phyloP scores from a whole-genome alignment of 1,284 basidiomycete species.

The Trichosporon asahii region DNA sequence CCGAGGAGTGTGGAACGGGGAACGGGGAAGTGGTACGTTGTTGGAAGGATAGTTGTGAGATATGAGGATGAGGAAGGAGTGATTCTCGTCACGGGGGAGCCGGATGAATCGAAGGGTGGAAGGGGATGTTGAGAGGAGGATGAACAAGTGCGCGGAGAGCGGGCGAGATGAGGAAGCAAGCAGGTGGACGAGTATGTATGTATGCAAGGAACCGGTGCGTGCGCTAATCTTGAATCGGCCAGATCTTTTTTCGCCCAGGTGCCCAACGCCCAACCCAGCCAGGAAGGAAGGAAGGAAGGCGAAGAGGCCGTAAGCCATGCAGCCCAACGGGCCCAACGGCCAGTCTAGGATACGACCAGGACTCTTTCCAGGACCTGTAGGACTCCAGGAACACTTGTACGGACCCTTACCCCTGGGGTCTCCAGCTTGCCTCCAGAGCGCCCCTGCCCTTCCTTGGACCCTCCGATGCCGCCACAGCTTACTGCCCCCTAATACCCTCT shows the following conservation, averaged over 20 bases:
- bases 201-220: neutral
- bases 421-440: neutral
- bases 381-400: neutral
- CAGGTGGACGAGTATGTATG: neutral
- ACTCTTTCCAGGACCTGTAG: neutral
- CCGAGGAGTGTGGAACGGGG: neutral
- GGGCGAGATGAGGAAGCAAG: neutral
- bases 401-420: neutral
- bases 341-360: neutral
- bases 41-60: neutral
- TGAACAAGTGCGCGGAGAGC: neutral
- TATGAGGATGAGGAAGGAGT: neutral
- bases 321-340: neutral
- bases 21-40: neutral
- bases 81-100: neutral
- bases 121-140: neutral
- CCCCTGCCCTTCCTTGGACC: neutral
- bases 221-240: conserved; percentile 1
- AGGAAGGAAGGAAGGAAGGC: neutral
- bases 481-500: neutral
- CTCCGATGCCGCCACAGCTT: neutral
- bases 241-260: neutral
- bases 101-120: neutral
- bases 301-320: too few relatives aligned
- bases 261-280: neutral